Evolutionary conservation across 2,329 filamentous ascomycete genomes (phyloP), one percentile per base, ranked within the genome.

Genomic region (Monosporascus sp.): DNA sequence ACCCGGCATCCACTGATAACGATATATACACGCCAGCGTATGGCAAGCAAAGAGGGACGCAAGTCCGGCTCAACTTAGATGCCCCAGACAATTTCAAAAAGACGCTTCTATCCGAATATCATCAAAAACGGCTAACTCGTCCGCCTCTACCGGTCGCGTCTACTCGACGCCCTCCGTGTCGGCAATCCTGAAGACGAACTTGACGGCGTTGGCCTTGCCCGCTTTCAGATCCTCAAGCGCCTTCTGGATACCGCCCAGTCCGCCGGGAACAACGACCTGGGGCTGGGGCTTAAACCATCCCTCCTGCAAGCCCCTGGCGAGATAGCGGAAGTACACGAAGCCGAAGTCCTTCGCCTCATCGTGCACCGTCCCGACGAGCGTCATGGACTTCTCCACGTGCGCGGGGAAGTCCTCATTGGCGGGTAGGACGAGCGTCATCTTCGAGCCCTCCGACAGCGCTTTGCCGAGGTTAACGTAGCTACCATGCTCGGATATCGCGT

Each of bases 401-500:
- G 49, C 58, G 1, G 69, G 65, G n/a, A 69, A 61, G 37, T 68
- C 53, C 56, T 67, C 37, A 58, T 68, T 59, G 9, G 53, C 48
- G 0, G 65, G 63, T 41, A 75, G 59, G 17, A 78, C 74, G 3
- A 70, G 62, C 1, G 73, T 72, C 17, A 75, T 63, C 50, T 64
- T 68, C 0, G 66, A 69, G 7, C 70, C 66, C 1, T 66, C 55
- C 1, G 68, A 68, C 9, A 83, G 62, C 2, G 76, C 74, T 44
- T 72, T 66, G 24, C 65, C 63, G 7, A 83, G 62, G 47, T 78
- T 78, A 44, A 65, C 39, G 47, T 72, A 68, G 50, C 73, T 78
- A 5, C 74, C 72, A 14, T 82, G 71, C 58, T 85, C 80, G 2
- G 73, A 74, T 0, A 83, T 75, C 0, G 82, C 78, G 58, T 88